Evolutionary conservation across 2,329 filamentous ascomycete genomes (phyloP), one percentile per base, ranked within the genome.

Genomic region (Fusarium beomiforme): DNA sequence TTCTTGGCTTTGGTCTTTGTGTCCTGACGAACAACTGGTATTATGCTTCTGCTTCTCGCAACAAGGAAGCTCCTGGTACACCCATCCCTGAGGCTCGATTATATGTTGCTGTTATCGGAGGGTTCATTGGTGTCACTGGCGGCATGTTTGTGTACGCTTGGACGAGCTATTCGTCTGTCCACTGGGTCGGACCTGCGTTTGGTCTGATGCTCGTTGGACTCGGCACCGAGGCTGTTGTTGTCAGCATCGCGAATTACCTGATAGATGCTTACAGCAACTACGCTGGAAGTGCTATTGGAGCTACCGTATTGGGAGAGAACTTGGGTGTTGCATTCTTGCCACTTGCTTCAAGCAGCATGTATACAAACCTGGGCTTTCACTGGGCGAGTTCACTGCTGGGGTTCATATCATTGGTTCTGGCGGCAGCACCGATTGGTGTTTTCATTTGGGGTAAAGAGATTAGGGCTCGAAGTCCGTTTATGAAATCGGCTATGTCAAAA

Each of bases 61-160:
- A 71, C 11, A 64, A 51, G 2, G 68, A 71, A 42, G 51, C 23
- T 1, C 69, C 69, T 0, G 63, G 63, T 1, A 71, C 55, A 11
- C 69, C 69, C 0, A 71, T 71, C 9, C 69, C 69, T 4, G 69
- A 71, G 51, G 69, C 69, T n/a, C 55, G 69, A 16, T 42, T 71
- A 1, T 71, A 71, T 13, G 63, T 29, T 2, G 69, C 69, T 8
- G 59, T 71, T 2, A 29, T 69, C 2, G 69, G 69, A 10, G 69
- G 69, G 1, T 71, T 71, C 5, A 50, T 71, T 3, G 69, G 69
- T 0, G 68, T 71, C 0, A 64, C 63, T 0, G 69, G 67, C 0
- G 69, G 69, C 8, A 71, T 71, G 69, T 68, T 71, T 7, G 51
- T 71, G 0, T 71, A 71, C 11, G 69, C 69, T 1, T 71, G 68